Evolutionary conservation across 2,329 filamentous ascomycete species (phyloP).

Genomic region (Hypoxylon sp.): DNA sequence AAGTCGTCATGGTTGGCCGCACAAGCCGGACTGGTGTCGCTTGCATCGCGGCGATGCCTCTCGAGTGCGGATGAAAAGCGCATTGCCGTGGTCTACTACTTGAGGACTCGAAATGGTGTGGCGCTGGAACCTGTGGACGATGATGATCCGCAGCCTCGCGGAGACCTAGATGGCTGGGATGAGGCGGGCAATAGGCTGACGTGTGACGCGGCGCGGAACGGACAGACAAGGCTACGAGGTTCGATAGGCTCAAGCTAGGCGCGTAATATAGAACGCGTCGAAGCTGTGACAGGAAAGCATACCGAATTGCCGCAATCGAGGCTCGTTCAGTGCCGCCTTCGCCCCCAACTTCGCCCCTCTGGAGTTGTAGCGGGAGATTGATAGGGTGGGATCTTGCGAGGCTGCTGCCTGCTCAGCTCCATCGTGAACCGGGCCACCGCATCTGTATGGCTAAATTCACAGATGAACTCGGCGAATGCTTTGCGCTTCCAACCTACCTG

Average conservation of each 20-base stretch:
- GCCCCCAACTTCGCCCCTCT: constrained; percentile 22
- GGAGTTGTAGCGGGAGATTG: constrained; percentile 19
- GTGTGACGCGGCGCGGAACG: constrained; percentile 32
- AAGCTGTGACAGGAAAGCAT: constrained; percentile 9
- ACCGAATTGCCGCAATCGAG: constrained; percentile 25
- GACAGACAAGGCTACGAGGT: constrained; percentile 14
- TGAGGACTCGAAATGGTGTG: constrained; percentile 18
- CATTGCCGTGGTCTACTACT: not conserved
- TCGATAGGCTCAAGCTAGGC: constrained; percentile 24
- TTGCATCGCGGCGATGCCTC: constrained; percentile 18
- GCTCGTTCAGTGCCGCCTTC: constrained; percentile 11
- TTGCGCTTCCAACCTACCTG: constrained; percentile 5
- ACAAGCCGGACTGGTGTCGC: constrained; percentile 12
- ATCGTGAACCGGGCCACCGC: constrained; percentile 18
- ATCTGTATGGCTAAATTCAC: constrained; percentile 33
- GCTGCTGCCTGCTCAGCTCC: constrained; percentile 38
- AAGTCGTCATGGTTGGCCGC: constrained; percentile 15
- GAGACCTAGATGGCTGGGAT: constrained; percentile 26
- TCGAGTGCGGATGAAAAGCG: constrained; percentile 3
- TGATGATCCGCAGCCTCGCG: constrained; percentile 26
- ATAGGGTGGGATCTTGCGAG: constrained; percentile 23
- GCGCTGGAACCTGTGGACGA: constrained; percentile 12
- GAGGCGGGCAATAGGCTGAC: constrained; percentile 36
- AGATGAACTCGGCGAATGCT: constrained; percentile 15
- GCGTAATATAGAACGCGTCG: constrained; percentile 30